These are phyloP conservation scores for Magnusiomyces sp. DNA, from an alignment of 1,139 yeast species.

Conservation along the genomic window DNA sequence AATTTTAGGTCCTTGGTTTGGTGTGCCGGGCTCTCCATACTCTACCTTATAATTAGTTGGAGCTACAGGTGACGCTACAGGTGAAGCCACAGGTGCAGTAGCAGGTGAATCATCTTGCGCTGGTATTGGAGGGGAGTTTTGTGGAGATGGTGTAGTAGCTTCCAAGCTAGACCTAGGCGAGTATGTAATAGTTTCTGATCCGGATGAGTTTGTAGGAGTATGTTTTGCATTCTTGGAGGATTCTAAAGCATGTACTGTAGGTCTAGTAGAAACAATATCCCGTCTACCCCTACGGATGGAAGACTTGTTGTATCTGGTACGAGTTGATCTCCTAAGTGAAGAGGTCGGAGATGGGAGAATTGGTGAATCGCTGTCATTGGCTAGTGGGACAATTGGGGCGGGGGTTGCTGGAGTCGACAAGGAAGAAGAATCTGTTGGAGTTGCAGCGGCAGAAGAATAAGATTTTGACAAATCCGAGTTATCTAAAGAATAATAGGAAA, in stretches of 20 bases:
- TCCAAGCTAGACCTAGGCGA: not conserved
- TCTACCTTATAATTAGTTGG: too few species aligned
- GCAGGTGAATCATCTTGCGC: not conserved
- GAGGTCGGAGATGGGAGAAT: constrained; percentile 25
- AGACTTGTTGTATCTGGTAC: constrained; percentile 24
- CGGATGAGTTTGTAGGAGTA: too few species aligned
- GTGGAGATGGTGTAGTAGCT: not conserved
- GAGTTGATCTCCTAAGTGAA: constrained; percentile 25
- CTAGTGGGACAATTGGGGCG: not conserved
- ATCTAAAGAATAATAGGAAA: constrained; percentile 3
- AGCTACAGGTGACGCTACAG: not conserved
- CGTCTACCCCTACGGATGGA: constrained; percentile 20
- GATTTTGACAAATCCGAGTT: not conserved
- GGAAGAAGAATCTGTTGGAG: constrained; percentile 14
- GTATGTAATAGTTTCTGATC: too few species aligned
- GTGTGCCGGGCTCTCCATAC: too few species aligned
- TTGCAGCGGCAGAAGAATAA: constrained; percentile 9
- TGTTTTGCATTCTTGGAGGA: too few species aligned
- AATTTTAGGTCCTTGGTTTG: not conserved
- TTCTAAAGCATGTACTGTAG: not conserved
- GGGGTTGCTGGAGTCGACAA: not conserved
- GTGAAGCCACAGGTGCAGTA: not conserved
- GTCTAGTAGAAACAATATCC: constrained; percentile 6
- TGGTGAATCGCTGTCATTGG: constrained; percentile 26
- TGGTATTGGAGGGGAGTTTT: not conserved